phyloP scores from a whole-genome alignment of 164 flowering plant genomes.

The Annona cherimola region DNA sequence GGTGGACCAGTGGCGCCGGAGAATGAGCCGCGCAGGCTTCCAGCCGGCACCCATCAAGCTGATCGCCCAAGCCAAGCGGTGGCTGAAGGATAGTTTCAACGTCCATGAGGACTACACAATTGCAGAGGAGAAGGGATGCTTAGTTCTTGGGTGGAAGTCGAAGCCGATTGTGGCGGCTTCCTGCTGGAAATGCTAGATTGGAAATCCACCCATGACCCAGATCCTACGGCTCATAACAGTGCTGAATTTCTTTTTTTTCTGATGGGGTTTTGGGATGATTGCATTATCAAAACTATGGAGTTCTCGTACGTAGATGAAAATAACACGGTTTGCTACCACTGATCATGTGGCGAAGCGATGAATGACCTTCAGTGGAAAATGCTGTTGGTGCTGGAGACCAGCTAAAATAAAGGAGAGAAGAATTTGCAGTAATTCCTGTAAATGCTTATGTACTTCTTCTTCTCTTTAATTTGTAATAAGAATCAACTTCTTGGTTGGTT shows the following conservation, averaged over 20 bases:
- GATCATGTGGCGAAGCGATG: too few species aligned
- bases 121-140: conserved; percentile 60
- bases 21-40: conserved; percentile 64
- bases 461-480: too few species aligned
- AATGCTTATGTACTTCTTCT: too few species aligned
- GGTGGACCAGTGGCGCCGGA: conserved; percentile 56
- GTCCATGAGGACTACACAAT: conserved; percentile 48
- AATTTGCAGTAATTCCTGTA: too few species aligned
- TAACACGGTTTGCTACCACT: too few species aligned
- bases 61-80: conserved; percentile 44
- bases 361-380: too few species aligned
- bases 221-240: neutral
- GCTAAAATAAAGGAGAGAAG: too few species aligned
- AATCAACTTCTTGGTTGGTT: too few species aligned
- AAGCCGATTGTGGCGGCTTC: conserved; percentile 59
- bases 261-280: neutral
- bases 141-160: conserved; percentile 62
- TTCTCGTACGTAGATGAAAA: too few species aligned
- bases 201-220: neutral
- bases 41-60: conserved; percentile 53
- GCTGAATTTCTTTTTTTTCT: neutral
- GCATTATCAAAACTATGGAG: neutral
- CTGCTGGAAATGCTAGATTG: conserved; percentile 51
- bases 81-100: conserved; percentile 31
- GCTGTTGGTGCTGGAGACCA: too few species aligned